Base-by-base conservation (phyloP, 1,284 basidiomycete species). In the Ceratobasidium sp. region DNA sequence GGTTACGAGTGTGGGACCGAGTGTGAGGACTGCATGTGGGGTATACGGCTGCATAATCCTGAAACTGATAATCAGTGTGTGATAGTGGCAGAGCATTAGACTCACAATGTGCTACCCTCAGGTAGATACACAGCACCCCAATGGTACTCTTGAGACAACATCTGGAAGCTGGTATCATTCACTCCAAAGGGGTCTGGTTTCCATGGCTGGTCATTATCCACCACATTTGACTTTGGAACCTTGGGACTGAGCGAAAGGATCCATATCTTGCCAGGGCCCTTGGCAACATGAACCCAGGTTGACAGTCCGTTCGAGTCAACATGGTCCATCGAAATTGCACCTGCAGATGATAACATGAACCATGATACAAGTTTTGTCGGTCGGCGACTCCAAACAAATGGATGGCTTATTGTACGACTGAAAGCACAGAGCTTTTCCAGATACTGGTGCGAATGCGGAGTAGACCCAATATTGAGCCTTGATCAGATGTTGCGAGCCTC, bases 21-120 rank as follows among this genome's bases (percentile, higher is more conserved):
- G 14, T 6, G 5, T 51, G 24, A 51, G 16, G 16, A 51, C 48
- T 6, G 24, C 24, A 16, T 51, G 48, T 4, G 48, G 48, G 4
- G 48, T 51, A 19, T 51, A 51, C 19, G 48, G 48, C 24, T 51
- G 48, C 48, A 51, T 51, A 51, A 51, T n/a, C 3, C 48, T 51
- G 16, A 19, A 51, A 19, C 24, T 6, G 19, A 6, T 16, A 22
- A n/a, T 22, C 19, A 22, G 24, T 51, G 6, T 51, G 5, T 6
- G 19, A n/a, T 22, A 6, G 4, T 51, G 19, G 48, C 4, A 6
- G 4, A 6, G 16, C 19, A 4, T 7, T 16, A 3, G 6, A 51
- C 48, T 6, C 16, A 51, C 48, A 51, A 16, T 6, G 48, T 51
- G 14, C 48, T 51, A 16, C 48, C 48, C 14, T 19, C 48, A 7